These are phyloP conservation scores for Kazachstania kunashirensis DNA, from an alignment of 805 yeast genomes.

Conservation along the genomic window DNA sequence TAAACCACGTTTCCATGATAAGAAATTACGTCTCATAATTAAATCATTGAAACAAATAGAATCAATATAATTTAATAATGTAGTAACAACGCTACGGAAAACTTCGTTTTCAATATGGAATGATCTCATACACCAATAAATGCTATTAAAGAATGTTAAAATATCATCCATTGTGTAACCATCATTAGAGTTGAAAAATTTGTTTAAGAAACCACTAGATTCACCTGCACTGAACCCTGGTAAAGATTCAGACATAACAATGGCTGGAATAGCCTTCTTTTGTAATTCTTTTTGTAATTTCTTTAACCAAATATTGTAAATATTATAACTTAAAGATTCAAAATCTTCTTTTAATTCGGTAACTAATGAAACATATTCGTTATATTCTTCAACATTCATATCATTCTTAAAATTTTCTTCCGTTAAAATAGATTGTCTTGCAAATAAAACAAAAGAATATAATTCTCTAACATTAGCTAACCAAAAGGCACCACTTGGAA, in stretches of 20 bases:
- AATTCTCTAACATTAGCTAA: conserved; percentile 91
- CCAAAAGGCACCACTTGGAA: conserved; percentile 95
- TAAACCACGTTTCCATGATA: conserved; percentile 96
- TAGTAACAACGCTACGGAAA: conserved; percentile 73
- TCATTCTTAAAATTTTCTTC: conserved; percentile 71
- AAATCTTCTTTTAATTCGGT: conserved; percentile 90
- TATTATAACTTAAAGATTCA: conserved; percentile 84
- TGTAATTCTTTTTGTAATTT: conserved; percentile 84
- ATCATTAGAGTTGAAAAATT: conserved; percentile 62
- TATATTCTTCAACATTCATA: conserved; percentile 83
- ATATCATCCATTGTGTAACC: conserved; percentile 92
- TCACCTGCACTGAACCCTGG: conserved; percentile 94
- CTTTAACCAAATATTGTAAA: conserved; percentile 95
- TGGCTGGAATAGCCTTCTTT: conserved; percentile 90
- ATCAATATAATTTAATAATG: conserved; percentile 76
- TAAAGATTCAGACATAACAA: conserved; percentile 84
- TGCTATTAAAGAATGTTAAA: conserved; percentile 76
- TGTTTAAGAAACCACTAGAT: conserved; percentile 65
- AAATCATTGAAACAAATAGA: conserved; percentile 91
- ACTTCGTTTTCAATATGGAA: conserved; percentile 81
- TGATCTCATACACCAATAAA: conserved; percentile 87
- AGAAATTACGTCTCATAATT: conserved; percentile 85
- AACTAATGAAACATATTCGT: conserved; percentile 79
- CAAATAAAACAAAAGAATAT: conserved; percentile 87
- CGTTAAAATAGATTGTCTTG: conserved; percentile 82